Base-by-base conservation (phyloP, 768 basidiomycete genomes). In the Suillus clintonianus region DNA sequence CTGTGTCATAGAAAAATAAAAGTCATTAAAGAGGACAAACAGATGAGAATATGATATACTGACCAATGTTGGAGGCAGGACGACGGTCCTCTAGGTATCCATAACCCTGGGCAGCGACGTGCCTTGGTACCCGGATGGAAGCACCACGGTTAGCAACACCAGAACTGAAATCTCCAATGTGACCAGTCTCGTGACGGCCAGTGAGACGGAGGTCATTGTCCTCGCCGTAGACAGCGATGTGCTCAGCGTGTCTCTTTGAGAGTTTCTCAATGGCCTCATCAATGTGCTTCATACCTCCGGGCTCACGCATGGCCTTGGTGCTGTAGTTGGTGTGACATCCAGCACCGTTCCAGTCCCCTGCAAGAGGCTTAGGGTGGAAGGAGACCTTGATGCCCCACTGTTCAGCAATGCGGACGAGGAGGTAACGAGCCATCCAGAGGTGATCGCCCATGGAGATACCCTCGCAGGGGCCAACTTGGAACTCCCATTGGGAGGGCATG, bases 401-500 rank as follows among this genome's bases (percentile, higher is more conserved):
- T 80, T 99, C 97, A 68, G 97, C 95, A 69, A 97, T 90, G 69
- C 97, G 92, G 74, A 94, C 78, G 71, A 99, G 89, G 70, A 99
- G 91, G 84, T 91, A 99, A 69, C 97, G 93, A 42, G 97, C 94
- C 88, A 99, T 95, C 95, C 95, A 97, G 71, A 99, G 89, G 80
- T 99, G 97, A 78, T 99, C 97, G 70, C 97, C 97, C 95, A 99
- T 97, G 64, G 90, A 84, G 77, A 99, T 98, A 61, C 97, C 97
- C 76, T 93, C 91, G 72, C 97, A 99, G 36, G 97, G 97, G 60
- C 97, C 97, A 70, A 99, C 95, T 80, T 99, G 97, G 91, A 97
- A 99, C 82, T 99, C 97, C 97, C 97, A 99, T 78, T 99, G 97
- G 62, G 96, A 89, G 17, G 97, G 97, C 97, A 99, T 99, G 65